Base-by-base conservation (phyloP, 495 filamentous ascomycete genomes). In the Neurospora sp. region DNA sequence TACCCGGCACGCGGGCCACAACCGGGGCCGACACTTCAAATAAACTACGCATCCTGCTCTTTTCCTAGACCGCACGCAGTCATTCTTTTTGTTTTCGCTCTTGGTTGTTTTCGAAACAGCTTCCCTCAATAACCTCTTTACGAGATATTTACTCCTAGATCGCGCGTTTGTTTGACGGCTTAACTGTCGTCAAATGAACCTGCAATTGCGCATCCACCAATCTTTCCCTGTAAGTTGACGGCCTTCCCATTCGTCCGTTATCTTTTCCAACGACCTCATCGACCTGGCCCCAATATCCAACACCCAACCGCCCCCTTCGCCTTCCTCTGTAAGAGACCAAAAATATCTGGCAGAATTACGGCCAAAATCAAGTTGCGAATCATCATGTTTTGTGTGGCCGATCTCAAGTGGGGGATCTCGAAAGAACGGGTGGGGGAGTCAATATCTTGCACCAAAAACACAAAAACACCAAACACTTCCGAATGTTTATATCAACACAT, bases 121-220 rank as follows among this genome's bases (percentile, higher is more conserved):
- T 62, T 62, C 27, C 20, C 54, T 62, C 27, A 35, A 35, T 62
- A 62, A 16, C 14, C 54, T 62, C 27, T 62, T 62, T 62, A 18
- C 14, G 54, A 62, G 54, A 31, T 7, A 62, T 62, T 16, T 74
- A 79, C 75, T 73, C 39, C 69, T 72, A 73, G 77, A 73, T 79
- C 76, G 88, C 88, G 88, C 87, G 87, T 91, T 90, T 85, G 82
- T 86, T 89, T 89, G 88, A 84, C 87, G 87, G 85, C 88, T 85
- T 77, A 42, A 73, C 72, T 80, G 87, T 87, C 88, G 87, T 89
- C 88, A 89, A 89, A 89, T 90, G 89, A 91, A 90, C 88, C 88
- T 91, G 87, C 89, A 88, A 80, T 83, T 78, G 81, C 79, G 79
- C 76, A 79, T 82, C 74, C 70, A 77, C 76, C 72, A 78, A 75